phyloP scores from a whole-genome alignment of 2,329 filamentous ascomycete species.

The Ilyonectria destructans region DNA sequence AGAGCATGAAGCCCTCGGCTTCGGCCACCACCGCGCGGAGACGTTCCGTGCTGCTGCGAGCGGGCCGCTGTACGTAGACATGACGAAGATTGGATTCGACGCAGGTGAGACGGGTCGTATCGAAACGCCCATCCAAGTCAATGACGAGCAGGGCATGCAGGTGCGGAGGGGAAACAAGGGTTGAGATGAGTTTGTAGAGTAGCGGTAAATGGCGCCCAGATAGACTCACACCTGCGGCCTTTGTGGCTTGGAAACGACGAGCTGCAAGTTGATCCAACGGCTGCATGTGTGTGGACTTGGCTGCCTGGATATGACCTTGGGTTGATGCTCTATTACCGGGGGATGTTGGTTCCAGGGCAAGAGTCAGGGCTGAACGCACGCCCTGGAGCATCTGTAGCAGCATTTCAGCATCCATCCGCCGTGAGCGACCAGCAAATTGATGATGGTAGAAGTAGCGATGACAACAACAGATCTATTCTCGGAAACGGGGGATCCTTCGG shows the following conservation, averaged over 20 bases:
- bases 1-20: slow-evolving; percentile 67
- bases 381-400: slow-evolving; percentile 43
- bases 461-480: background rate
- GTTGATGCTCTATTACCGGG: slow-evolving; percentile 28
- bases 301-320: slow-evolving; percentile 38
- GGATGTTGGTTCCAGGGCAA: slow-evolving; percentile 40
- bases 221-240: slow-evolving; percentile 64
- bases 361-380: slow-evolving; percentile 48
- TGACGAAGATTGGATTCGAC: slow-evolving; percentile 61
- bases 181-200: slow-evolving; percentile 70
- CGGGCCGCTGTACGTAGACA: slow-evolving; percentile 65
- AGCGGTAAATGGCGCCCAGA: slow-evolving; percentile 70
- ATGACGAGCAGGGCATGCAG: slow-evolving; percentile 68
- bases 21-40: slow-evolving; percentile 58
- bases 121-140: slow-evolving; percentile 71
- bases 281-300: slow-evolving; percentile 59
- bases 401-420: slow-evolving; percentile 4
- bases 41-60: slow-evolving; percentile 48
- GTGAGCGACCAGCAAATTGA: background rate
- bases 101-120: slow-evolving; percentile 64
- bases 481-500: slow-evolving; percentile 34
- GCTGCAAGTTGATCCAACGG: slow-evolving; percentile 64
- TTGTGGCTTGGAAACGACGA: slow-evolving; percentile 65
- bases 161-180: slow-evolving; percentile 65
- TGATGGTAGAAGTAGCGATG: background rate